Base-by-base conservation (phyloP, 139 green algal genomes). In the Astrephomene gubernaculifera region DNA sequence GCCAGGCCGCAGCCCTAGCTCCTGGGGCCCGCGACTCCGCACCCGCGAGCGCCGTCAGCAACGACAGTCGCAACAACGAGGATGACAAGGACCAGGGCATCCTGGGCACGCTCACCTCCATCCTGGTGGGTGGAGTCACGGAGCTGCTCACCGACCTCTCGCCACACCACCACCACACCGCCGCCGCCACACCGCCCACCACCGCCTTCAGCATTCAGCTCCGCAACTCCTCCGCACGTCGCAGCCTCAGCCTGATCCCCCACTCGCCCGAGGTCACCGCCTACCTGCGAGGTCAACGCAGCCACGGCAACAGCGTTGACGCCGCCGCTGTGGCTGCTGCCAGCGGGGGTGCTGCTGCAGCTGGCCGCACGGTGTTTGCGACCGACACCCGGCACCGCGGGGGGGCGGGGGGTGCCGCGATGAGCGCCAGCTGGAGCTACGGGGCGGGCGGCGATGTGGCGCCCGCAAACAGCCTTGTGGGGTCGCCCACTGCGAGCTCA, bases 391-490 rank as follows among this genome's bases (percentile, higher is more conserved):
- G n/a, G n/a, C n/a, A n/a, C n/a, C n/a, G n/a, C n/a, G 44, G 31
- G 44, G 41, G 44, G 71, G n/a, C n/a, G 71, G 71, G 12, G 71
- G n/a, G 9, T 29, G 41, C 44, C 31, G 71, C 17, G 71, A 44
- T 3, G 5, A 8, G 49, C 72, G 33, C 5, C 25, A 54, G n/a
- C n/a, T n/a, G n/a, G n/a, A n/a, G 65, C 17, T 31, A 31, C 65
- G 35, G 36, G 10, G 1, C 25, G 41, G 10, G 19, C 14, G 75
- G 76, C 19, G 43, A 73, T 5, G 43, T 73, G n/a, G 61, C 76
- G 17, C 76, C 76, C 6, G 60, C 41, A 41, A 83, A 83, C 76
- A 83, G 76, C 76, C 61, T 83, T 14, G 61, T 83, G 53, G 76
- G 76, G 22, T 83, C 76, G 22, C 76, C 76, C n/a, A 73, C 60